Evolutionary conservation across 1,139 yeast species (phyloP), one percentile per base, ranked within the genome.

Genomic region (Magnusiomyces paraingens): DNA sequence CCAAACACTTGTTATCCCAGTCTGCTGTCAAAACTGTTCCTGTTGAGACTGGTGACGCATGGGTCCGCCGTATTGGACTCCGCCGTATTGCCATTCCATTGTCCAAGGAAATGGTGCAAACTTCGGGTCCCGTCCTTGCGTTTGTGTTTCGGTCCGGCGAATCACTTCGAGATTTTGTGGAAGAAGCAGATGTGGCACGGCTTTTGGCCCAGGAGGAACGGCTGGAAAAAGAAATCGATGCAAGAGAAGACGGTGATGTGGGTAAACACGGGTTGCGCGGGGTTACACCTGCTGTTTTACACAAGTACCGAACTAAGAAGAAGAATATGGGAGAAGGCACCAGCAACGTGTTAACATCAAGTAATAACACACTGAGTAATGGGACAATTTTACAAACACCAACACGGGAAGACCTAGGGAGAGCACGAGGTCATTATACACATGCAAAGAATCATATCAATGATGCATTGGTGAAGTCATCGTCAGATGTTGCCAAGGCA

Each of bases 401-500:
- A 5, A 36, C 40, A 4, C n/a, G 5, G 5, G 40, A 36, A 4
- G 40, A 36, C 12, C 12, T 36, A 5, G 17, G 40, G n/a, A 4
- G 17, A 4, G 41, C 49, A 3, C 32, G 32, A 35, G 36, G 48
- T 14, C 38, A 42, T 5, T 57, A 58, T 51, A 22, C 35, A 12
- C 47, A 51, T 2, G 60, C 62, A 10, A 58, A 59, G 46, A 32
- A 49, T 3, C 53, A 55, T 17, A 55, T 61, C n/a, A 54, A 57
- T 8, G 59, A 60, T 20, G 58, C 64, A 1, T 51, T 60, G 22
- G 35, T 55, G 2, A 49, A 54, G 26, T 52, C 60, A 0, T 58
- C 61, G 0, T 57, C 60, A 8, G 64, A 61, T 36, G 58, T 61
- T 8, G 64, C 64, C 38, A 62, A 60, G 45, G 63, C 64, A 1